Percentiles rank a stretch among this genome's conserved stretches.
Evolutionary conservation across 2,329 filamentous ascomycete genomes (phyloP).

Genomic region (Leptosphaerulina australis): DNA sequence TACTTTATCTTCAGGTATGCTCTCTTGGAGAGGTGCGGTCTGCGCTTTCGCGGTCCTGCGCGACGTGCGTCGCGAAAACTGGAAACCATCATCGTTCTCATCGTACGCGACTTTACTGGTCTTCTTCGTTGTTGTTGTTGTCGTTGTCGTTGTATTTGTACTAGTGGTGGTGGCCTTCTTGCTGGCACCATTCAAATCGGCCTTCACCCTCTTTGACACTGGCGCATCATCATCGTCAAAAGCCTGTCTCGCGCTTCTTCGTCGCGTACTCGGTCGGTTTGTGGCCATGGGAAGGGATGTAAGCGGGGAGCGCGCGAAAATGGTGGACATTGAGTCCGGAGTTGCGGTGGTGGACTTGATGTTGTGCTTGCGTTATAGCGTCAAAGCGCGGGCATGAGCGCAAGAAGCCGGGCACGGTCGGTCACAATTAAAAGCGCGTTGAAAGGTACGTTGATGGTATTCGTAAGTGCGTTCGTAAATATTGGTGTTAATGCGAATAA

Average conservation of each 20-base stretch:
- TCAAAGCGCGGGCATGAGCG: slow-evolving; percentile 48
- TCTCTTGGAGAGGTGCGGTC: slow-evolving; percentile 32
- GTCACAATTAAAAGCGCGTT: slow-evolving; percentile 7
- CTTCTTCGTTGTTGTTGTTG: slow-evolving; percentile 46
- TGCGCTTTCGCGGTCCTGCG: slow-evolving; percentile 46
- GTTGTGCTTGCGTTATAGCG: slow-evolving; percentile 27
- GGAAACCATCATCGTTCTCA: slow-evolving; percentile 57
- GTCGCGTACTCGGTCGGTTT: slow-evolving; percentile 52
- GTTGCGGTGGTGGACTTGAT: slow-evolving; percentile 27
- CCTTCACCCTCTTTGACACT: slow-evolving; percentile 51
- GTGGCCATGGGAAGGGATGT: slow-evolving; percentile 56
- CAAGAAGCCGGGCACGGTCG: slow-evolving; percentile 22
- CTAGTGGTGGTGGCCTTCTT: slow-evolving; percentile 45
- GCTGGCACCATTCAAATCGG: slow-evolving; percentile 46
- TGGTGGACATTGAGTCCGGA: slow-evolving; percentile 46
- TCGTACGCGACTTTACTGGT: slow-evolving; percentile 52
- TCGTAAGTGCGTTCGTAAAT: slow-evolving; percentile 31
- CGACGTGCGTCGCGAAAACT: slow-evolving; percentile 52
- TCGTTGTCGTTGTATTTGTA: too few relatives aligned
- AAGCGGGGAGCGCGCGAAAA: slow-evolving; percentile 50
- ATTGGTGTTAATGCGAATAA: slow-evolving; percentile 46
- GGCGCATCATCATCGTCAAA: slow-evolving; percentile 55
- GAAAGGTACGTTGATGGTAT: slow-evolving; percentile 12
- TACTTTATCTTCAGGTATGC: slow-evolving; percentile 38
- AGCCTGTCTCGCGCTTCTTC: slow-evolving; percentile 54